phyloP scores from a whole-genome alignment of 495 filamentous ascomycete species.

The Durotheca rogersii region DNA sequence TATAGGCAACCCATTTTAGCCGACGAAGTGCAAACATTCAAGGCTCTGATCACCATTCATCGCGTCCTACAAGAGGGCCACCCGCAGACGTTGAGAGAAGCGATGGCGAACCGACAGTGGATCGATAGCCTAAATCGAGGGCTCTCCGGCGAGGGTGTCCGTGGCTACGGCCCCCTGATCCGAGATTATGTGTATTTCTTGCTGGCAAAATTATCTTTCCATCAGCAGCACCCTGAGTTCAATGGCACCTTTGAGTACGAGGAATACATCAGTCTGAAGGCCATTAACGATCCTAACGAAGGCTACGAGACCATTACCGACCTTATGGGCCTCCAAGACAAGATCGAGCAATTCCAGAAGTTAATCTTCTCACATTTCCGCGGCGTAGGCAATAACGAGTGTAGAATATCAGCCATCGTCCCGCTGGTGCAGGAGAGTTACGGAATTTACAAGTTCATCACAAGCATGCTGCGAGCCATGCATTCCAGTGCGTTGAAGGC shows the following conservation, averaged over 20 bases:
- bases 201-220: slow-evolving; percentile 88
- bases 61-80: slow-evolving; percentile 97
- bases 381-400: slow-evolving; percentile 88
- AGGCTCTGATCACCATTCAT: slow-evolving; percentile 88
- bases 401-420: slow-evolving; percentile 89
- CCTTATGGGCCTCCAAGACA: slow-evolving; percentile 94
- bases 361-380: slow-evolving; percentile 96
- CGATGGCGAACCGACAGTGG: slow-evolving; percentile 85
- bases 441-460: slow-evolving; percentile 95
- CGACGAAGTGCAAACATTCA: slow-evolving; percentile 94
- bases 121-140: slow-evolving; percentile 89
- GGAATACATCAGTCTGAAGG: slow-evolving; percentile 97
- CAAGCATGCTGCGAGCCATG: slow-evolving; percentile 94
- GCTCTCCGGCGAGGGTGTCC: slow-evolving; percentile 78
- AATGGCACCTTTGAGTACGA: slow-evolving; percentile 99
- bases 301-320: slow-evolving; percentile 98
- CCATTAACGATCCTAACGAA: slow-evolving; percentile 98
- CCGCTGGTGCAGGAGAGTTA: slow-evolving; percentile 96
- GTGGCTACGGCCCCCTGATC: slow-evolving; percentile 90
- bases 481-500: slow-evolving; percentile 72
- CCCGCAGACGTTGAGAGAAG: slow-evolving; percentile 80
- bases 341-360: slow-evolving; percentile 98
- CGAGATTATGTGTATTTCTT: slow-evolving; percentile 94
- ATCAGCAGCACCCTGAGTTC: slow-evolving; percentile 95
- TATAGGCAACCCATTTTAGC: slow-evolving; percentile 87